Base-by-base conservation (phyloP, 768 basidiomycete species). In the Phlebiopsis flavidoalba region DNA sequence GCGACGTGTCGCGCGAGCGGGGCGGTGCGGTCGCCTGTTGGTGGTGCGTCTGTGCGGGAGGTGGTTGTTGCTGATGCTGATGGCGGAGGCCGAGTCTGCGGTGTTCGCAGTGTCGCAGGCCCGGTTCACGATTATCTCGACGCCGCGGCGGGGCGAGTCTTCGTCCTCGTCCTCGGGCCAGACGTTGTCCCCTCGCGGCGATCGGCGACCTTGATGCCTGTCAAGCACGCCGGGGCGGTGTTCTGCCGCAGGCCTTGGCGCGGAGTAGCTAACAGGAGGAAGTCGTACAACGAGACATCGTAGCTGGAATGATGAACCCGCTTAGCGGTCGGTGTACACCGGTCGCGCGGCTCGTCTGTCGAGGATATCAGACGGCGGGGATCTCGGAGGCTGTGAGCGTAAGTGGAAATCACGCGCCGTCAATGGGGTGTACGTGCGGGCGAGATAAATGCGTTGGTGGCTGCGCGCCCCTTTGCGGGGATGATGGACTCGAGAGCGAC, bases 131-230 rank as follows among this genome's bases (percentile, higher is more conserved):
- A 75, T 70, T 35, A 82, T 74, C 24, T 75, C 71, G 36, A 80
- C 65, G 5, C 64, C 17, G 35, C 66, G 66, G 8, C 70, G 75
- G 0, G 71, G 6, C 17, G 54, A 19, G n/a, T 45, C 54, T 21
- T 55, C 77, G 0, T 73, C 78, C 5, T 80, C 81, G 1, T 85
- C 83, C 43, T 85, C 87, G 8, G 87, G 85, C 85, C 90, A 92
- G 31, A 80, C 84, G 64, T 91, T 87, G 63, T 86, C 85, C n/a
- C n/a, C 67, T 92, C 91, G 68, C 84, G 84, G 31, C 90, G 78
- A 68, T 94, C 93, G 1, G 91, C 89, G 60, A 94, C 90, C 77
- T 88, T 92, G 60, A 93, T 87, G 0, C 93, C 93, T 0, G 92
- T 94, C 51, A 92, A 75, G 67, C 90, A 92, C 7, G 91, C 91